phyloP scores from a whole-genome alignment of 139 green algal genomes.

The Yamagishiella unicocca region DNA sequence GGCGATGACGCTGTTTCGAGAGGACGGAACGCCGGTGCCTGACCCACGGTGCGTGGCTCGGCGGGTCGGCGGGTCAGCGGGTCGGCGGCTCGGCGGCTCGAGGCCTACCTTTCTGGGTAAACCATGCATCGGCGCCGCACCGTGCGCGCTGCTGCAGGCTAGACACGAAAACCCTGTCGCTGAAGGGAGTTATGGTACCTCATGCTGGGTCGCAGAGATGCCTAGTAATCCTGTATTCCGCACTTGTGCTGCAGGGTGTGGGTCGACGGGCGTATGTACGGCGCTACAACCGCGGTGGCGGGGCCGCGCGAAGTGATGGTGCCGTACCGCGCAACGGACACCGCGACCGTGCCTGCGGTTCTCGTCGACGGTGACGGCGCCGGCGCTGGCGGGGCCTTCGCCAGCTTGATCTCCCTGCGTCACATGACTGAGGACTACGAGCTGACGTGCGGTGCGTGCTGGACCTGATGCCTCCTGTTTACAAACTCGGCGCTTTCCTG shows the following conservation, averaged over 20 bases:
- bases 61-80: too few species aligned
- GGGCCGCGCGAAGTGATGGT: constrained; percentile 9
- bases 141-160: too few species aligned
- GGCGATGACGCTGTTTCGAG: constrained; percentile 5
- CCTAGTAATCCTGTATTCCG: too few species aligned
- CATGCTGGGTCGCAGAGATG: too few species aligned
- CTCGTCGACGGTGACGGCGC: background rate
- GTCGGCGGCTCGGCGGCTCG: too few species aligned
- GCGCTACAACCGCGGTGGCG: background rate
- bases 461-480: too few species aligned
- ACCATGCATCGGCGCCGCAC: too few species aligned
- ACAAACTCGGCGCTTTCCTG: too few species aligned
- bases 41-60: background rate
- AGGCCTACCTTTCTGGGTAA: too few species aligned
- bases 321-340: background rate
- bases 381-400: background rate
- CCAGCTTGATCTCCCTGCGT: background rate
- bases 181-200: too few species aligned
- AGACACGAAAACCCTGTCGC: too few species aligned
- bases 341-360: background rate
- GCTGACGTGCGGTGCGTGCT: background rate
- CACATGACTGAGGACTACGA: constrained; percentile 23
- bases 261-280: background rate
- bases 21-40: background rate
- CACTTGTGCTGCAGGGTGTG: constrained; percentile 22